Base-by-base conservation (phyloP, 345 rosid species). In the Brassica juncea region DNA sequence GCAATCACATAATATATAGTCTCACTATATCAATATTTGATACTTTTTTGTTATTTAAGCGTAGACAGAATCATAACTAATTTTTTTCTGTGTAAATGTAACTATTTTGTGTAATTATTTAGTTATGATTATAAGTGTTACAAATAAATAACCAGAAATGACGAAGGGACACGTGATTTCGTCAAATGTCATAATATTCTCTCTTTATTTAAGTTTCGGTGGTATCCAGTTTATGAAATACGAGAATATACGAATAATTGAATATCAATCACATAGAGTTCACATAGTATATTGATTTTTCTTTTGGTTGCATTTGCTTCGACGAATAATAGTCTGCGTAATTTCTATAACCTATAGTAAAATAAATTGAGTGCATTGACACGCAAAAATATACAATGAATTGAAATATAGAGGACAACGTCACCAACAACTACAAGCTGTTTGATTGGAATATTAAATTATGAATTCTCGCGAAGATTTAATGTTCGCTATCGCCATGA, bases 401-500 rank as follows among this genome's bases (percentile, higher is more conserved):
- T 27, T 55, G 1, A 44, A 39, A 30, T 37, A 19, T 6, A 37
- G 37, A 37, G 39, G 23, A 60, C 12, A 71, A 58, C 61, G 73
- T 67, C 39, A 66, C 14, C 39, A 77, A 64, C 70, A 49, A 63
- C 71, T 30, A 72, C 47, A 72, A 78, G 69, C 77, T 44, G 28
- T 44, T 72, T 58, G 1, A 72, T 42, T 31, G 11, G 54, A 23
- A 8, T 66, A 58, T 66, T 57, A 67, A 67, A 67, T 23, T 44
- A 23, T 12, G 57, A 73, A 19, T 66, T 68, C 55, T 68, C 55
- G 55, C 14, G 70, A 44, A 7, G 7, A 66, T 67, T 66, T 10
- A 32, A 32, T 79, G 73, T 23, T 66, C 30, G 15, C 12, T 4
- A 79, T 79, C 57, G 34, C 65, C 47, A 67, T 79, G 73, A 73